Percentiles rank a stretch among this genome's conserved stretches.
phyloP scores from a whole-genome alignment of 768 basidiomycete species.

The Phaeotremella skinneri region DNA sequence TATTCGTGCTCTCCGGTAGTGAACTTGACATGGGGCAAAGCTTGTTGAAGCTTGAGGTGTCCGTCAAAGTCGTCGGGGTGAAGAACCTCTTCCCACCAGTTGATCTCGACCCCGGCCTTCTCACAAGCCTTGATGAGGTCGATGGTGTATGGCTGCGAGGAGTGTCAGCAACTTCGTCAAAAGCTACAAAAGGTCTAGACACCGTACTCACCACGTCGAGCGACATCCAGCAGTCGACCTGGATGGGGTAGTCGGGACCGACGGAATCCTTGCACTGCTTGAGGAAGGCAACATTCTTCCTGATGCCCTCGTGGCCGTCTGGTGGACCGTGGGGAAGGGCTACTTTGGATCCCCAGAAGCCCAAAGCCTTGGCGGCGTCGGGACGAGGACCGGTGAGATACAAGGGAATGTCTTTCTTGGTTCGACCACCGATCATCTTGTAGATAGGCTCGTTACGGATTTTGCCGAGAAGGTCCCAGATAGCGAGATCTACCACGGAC shows the following conservation, averaged over 20 bases:
- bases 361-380: constrained; percentile 49
- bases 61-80: constrained; percentile 54
- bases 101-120: constrained; percentile 52
- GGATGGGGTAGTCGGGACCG: constrained; percentile 52
- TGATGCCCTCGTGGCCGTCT: constrained; percentile 50
- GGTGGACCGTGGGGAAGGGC: constrained; percentile 52
- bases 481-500: constrained; percentile 53
- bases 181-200: not conserved
- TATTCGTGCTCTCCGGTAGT: constrained; percentile 55
- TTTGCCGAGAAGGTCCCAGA: constrained; percentile 54
- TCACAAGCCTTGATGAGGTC: constrained; percentile 47
- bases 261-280: constrained; percentile 47
- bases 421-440: constrained; percentile 54
- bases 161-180: constrained; percentile 20
- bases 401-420: constrained; percentile 52
- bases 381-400: constrained; percentile 53
- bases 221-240: constrained; percentile 54
- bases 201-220: constrained; percentile 21
- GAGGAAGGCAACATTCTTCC: constrained; percentile 53
- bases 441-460: constrained; percentile 53
- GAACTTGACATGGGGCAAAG: constrained; percentile 51
- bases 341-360: constrained; percentile 54
- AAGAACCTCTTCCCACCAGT: constrained; percentile 54
- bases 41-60: constrained; percentile 50
- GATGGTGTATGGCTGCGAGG: constrained; percentile 46